These are phyloP conservation scores for Aspergillus kassunensis DNA, from an alignment of 495 filamentous ascomycete species.

Conservation along the genomic window DNA sequence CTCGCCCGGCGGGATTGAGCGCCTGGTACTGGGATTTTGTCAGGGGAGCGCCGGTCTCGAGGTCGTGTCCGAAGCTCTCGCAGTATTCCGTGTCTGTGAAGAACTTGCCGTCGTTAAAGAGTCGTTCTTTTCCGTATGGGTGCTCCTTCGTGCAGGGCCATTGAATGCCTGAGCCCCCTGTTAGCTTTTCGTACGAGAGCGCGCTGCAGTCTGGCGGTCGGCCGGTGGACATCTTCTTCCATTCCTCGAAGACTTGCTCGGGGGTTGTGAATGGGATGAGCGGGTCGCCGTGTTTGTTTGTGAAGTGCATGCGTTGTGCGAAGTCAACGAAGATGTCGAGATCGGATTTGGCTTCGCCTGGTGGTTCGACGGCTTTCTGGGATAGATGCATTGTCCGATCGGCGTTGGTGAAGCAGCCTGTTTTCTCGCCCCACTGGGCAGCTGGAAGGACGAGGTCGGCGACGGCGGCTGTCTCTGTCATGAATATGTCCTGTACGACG, in stretches of 20 bases:
- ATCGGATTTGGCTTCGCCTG: conserved; percentile 11
- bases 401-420: conserved; percentile 23
- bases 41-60: conserved; percentile 1
- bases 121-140: not conserved
- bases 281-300: conserved; percentile 17
- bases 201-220: conserved; percentile 21
- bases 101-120: conserved; percentile 6
- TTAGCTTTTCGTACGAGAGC: conserved; percentile 1
- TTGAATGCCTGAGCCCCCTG: not conserved
- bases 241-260: conserved; percentile 20
- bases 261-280: conserved; percentile 13
- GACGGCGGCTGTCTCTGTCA: conserved; percentile 3
- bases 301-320: conserved; percentile 18
- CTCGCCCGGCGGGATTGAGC: conserved; percentile 1
- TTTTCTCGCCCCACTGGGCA: conserved; percentile 23
- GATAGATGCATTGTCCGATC: conserved; percentile 23
- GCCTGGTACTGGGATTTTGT: conserved; percentile 1
- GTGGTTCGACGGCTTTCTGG: conserved; percentile 20
- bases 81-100: conserved; percentile 8
- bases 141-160: conserved; percentile 3
- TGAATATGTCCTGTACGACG: conserved; percentile 1
- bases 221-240: conserved; percentile 18
- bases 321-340: conserved; percentile 23
- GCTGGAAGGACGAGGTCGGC: conserved; percentile 18
- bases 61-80: conserved; percentile 7